These are phyloP conservation scores for Arachis hypogaea DNA, from an alignment of 306 rosid species.

Conservation along the genomic window DNA sequence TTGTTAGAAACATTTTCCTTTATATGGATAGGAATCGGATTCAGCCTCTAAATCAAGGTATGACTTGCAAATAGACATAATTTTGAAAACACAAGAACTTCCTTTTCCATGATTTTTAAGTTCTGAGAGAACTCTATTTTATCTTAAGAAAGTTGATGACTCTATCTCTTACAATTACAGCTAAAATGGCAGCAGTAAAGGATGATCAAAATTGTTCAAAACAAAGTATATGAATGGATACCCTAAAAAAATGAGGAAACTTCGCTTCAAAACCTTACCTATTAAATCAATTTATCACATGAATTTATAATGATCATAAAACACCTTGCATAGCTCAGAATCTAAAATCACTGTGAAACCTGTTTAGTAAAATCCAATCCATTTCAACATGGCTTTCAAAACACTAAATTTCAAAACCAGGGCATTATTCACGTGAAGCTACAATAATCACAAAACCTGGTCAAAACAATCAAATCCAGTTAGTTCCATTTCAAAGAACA, in stretches of 20 bases:
- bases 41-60: conserved; percentile 12
- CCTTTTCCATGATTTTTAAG: conserved; percentile 1
- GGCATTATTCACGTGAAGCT: conserved; percentile 4
- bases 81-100: background rate
- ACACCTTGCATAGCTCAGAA: background rate
- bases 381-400: background rate
- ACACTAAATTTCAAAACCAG: conserved; percentile 21
- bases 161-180: background rate
- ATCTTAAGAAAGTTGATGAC: background rate
- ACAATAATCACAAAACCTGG: conserved; percentile 4
- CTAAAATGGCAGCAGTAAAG: background rate
- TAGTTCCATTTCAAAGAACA: background rate
- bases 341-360: background rate
- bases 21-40: background rate
- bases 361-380: background rate
- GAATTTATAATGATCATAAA: background rate
- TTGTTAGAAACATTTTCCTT: background rate
- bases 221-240: background rate
- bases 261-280: background rate
- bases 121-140: background rate
- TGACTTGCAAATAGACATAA: background rate
- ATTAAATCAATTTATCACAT: conserved; percentile 16
- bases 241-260: conserved; percentile 12
- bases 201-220: background rate
- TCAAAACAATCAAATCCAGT: conserved; percentile 9